phyloP scores from a whole-genome alignment of 768 basidiomycete genomes.

The Kwoniella botswanensis region DNA sequence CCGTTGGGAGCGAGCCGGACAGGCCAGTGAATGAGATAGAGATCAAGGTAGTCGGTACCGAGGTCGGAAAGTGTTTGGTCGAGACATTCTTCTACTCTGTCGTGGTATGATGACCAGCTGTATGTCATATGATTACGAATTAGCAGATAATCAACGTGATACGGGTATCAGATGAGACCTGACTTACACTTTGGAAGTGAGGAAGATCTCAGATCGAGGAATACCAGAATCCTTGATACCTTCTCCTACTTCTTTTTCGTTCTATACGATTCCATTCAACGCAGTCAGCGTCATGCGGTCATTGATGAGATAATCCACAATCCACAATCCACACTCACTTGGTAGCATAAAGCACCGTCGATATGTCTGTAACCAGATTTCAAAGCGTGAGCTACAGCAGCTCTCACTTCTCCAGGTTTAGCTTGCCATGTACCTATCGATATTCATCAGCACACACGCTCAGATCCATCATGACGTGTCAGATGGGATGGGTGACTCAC shows the following conservation, averaged over 20 bases:
- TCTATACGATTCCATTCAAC: slow-evolving; percentile 58
- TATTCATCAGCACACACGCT: not conserved
- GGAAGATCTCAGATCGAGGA: slow-evolving; percentile 73
- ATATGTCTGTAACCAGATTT: slow-evolving; percentile 72
- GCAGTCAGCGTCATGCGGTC: not conserved
- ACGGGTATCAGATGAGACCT: slow-evolving; percentile 59
- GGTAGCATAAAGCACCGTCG: slow-evolving; percentile 69
- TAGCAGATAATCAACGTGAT: not conserved
- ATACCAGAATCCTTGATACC: slow-evolving; percentile 80
- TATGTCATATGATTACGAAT: not conserved
- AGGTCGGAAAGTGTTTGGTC: slow-evolving; percentile 72
- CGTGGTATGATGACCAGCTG: slow-evolving; percentile 63
- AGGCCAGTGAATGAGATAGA: slow-evolving; percentile 63
- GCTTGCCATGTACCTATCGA: slow-evolving; percentile 81
- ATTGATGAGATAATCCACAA: not conserved
- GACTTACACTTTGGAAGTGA: slow-evolving; percentile 64
- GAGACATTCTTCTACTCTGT: slow-evolving; percentile 67
- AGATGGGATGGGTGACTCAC: slow-evolving; percentile 57
- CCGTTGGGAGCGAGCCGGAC: slow-evolving; percentile 15
- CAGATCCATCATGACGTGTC: too few species aligned
- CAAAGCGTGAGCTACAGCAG: slow-evolving; percentile 76
- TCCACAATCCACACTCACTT: slow-evolving; percentile 51
- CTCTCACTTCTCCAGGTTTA: slow-evolving; percentile 70
- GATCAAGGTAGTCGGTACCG: slow-evolving; percentile 76
- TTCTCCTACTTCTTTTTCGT: slow-evolving; percentile 79